Evolutionary conservation across 2,329 filamentous ascomycete genomes (phyloP).

Genomic region (Neopestalotiopsis clavispora): DNA sequence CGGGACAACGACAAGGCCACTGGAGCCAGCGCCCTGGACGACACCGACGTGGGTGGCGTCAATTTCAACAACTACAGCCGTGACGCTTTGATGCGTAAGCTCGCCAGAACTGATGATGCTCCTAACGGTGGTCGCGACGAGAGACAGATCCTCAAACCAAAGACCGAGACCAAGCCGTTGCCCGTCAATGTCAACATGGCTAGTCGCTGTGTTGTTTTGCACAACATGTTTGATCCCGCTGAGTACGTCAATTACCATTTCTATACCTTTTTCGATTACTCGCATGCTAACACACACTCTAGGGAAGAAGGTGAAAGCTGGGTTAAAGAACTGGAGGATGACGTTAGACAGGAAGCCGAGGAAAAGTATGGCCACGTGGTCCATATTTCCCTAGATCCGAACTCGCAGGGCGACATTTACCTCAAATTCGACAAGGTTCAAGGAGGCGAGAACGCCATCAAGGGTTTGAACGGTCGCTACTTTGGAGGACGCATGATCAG

Average conservation of each 20-base stretch:
- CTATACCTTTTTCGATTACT: not conserved
- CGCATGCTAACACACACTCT: constrained; percentile 39
- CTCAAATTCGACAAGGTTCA: constrained; percentile 97
- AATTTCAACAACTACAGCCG: constrained; percentile 99
- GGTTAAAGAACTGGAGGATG: constrained; percentile 92
- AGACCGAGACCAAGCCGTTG: constrained; percentile 77
- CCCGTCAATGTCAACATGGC: constrained; percentile 90
- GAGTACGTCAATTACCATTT: constrained; percentile 70
- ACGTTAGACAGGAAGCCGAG: constrained; percentile 91
- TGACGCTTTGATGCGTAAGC: constrained; percentile 97
- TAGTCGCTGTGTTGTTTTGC: constrained; percentile 89
- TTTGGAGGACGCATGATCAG: constrained; percentile 94
- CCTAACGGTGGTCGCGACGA: constrained; percentile 68
- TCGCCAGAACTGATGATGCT: constrained; percentile 91
- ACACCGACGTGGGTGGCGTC: constrained; percentile 96
- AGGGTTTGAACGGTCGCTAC: constrained; percentile 94
- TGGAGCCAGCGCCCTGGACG: constrained; percentile 92
- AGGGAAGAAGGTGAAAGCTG: constrained; percentile 87
- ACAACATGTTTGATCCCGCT: constrained; percentile 92
- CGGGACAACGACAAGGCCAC: constrained; percentile 89
- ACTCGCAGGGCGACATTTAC: constrained; percentile 95
- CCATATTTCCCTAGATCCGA: constrained; percentile 93
- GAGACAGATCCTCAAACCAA: constrained; percentile 76
- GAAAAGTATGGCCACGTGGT: constrained; percentile 96
- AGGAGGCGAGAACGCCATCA: constrained; percentile 96